phyloP scores from a whole-genome alignment of 2,329 filamentous ascomycete species.

The Colletotrichum sp. region DNA sequence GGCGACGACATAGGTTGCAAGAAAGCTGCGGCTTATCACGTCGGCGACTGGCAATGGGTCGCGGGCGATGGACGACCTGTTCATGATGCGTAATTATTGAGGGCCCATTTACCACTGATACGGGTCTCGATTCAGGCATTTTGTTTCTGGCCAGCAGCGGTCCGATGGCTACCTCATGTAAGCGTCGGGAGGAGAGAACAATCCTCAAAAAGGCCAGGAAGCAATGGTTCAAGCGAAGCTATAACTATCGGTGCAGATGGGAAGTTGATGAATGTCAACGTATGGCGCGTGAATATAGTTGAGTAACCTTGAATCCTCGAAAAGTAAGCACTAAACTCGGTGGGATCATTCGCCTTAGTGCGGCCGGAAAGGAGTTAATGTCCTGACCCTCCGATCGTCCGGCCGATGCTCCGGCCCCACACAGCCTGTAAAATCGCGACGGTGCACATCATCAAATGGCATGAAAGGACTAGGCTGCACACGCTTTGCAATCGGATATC shows the following conservation, averaged over 20 bases:
- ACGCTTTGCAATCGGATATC: not conserved
- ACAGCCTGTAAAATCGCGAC: not conserved
- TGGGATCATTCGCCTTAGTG: not conserved
- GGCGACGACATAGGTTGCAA: slow-evolving; percentile 36
- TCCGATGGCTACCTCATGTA: not conserved
- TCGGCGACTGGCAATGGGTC: slow-evolving; percentile 25
- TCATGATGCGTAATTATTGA: not conserved
- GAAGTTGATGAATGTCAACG: not conserved
- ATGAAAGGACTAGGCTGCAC: too few species aligned
- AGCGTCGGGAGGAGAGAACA: not conserved
- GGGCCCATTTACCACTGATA: not conserved
- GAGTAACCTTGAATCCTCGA: not conserved
- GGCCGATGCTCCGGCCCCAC: not conserved
- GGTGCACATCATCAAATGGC: too few species aligned
- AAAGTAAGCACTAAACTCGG: not conserved
- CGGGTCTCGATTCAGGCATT: not conserved
- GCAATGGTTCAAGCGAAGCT: not conserved
- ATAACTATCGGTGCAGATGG: not conserved
- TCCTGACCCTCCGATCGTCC: not conserved
- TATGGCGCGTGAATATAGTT: not conserved
- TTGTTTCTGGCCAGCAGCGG: not conserved
- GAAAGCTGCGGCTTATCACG: slow-evolving; percentile 39
- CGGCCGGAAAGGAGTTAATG: not conserved
- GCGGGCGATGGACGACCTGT: not conserved
- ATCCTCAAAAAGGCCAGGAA: not conserved